These are phyloP conservation scores for Penicillium griseofulvum DNA, from an alignment of 2,329 filamentous ascomycete genomes.

Conservation along the genomic window DNA sequence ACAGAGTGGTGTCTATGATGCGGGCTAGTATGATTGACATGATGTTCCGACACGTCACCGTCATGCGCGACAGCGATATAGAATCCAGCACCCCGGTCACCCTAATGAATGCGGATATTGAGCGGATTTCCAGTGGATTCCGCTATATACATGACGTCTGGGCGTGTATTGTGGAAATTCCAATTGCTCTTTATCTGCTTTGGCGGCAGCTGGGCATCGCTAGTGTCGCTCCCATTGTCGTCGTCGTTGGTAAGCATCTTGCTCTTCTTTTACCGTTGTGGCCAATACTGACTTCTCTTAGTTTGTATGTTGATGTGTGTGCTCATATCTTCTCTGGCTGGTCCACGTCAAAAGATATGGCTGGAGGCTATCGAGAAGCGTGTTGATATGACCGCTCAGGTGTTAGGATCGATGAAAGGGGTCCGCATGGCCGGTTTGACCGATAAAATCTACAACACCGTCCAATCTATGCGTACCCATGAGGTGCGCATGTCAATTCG, in stretches of 20 bases:
- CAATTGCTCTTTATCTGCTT: background rate
- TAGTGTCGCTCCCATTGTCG: background rate
- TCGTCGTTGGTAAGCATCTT: background rate
- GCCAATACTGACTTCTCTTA: background rate
- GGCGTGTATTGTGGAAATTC: background rate
- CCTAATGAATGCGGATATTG: background rate
- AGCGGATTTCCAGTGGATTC: background rate
- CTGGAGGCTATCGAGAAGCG: background rate
- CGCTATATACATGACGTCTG: background rate
- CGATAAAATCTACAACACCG: constrained; percentile 25
- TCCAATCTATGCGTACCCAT: constrained; percentile 36
- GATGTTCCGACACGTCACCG: background rate
- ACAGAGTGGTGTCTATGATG: background rate
- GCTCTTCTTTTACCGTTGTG: background rate
- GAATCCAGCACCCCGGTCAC: background rate
- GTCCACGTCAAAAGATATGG: background rate
- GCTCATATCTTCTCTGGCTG: background rate
- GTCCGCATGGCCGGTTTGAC: background rate
- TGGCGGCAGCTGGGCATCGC: background rate
- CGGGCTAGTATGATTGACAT: background rate
- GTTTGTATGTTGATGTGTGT: background rate
- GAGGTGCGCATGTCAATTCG: constrained; percentile 32
- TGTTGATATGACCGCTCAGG: background rate
- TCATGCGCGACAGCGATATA: background rate
- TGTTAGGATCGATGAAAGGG: background rate